Evolutionary conservation across 2,329 filamentous ascomycete species (phyloP), one percentile per base, ranked within the genome.

Genomic region (Meredithiella fracta): DNA sequence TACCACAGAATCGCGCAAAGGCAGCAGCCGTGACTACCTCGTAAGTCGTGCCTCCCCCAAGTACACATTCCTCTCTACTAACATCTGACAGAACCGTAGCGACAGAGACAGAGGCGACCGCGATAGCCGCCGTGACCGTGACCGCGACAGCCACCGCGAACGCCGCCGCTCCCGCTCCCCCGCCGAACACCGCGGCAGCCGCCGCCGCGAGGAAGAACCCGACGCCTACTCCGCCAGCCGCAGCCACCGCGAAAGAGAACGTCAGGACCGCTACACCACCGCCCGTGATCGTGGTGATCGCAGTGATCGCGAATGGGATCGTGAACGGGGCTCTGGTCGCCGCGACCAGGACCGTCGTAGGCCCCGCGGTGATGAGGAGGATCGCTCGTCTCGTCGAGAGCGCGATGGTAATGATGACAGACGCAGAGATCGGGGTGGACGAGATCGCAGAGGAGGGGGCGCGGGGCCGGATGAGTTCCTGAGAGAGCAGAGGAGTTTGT

Each of bases 151-250:
- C 61, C 66, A 70, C 61, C 68, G 77, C 62, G 79, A 80, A 55
- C 77, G 83, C 64, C 78, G 89, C 70, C 85, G 91, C 61, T 95
- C 90, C 59, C 82, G 91, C 66, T 97, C 91, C 17, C 90, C 90
- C 58, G 51, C 31, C 11, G 82, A 85, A 63, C 82, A 86, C 65
- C 77, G 70, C 59, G 64, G 79, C 64, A 73, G 80, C 62, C 78
- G 83, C 58, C 82, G 86, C 63, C 85, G 85, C 62, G 85, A 92
- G 53, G 79, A 78, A 67, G 77, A 80, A 58, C 86, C 91, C 68
- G 89, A 96, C 69, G 82, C 86, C 57, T 97, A 97, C 71, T 94
- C 90, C 20, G 89, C 86, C 4, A 95, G 89, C 69, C 85, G 91
- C 62, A 90, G 84, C 71, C 94, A 95, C 68, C 81, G 91, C 66